phyloP scores from a whole-genome alignment of 352 stramenopile species.

The Phytophthora ramorum region DNA sequence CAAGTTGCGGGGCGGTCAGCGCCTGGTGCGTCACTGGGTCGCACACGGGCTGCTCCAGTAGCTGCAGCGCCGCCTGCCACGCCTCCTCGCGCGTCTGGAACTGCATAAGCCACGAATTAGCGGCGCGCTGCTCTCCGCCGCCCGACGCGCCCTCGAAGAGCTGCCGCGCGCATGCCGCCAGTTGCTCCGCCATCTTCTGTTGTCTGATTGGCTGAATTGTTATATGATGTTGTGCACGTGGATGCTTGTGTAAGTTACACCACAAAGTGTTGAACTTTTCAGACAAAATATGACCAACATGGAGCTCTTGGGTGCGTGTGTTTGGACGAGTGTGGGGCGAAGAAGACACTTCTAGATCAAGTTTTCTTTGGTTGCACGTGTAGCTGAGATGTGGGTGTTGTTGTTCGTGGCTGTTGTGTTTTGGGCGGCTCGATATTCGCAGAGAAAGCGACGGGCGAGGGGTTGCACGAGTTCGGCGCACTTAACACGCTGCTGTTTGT shows the following conservation, averaged over 20 bases:
- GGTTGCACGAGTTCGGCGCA: constrained; percentile 85
- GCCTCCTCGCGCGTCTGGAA: constrained; percentile 66
- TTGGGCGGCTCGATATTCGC: constrained; percentile 3
- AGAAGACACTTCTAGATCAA: background rate
- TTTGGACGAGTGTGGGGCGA: background rate
- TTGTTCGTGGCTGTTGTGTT: background rate
- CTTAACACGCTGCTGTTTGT: constrained; percentile 91
- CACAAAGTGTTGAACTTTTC: constrained; percentile 5
- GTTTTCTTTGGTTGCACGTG: background rate
- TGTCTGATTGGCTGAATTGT: constrained; percentile 10
- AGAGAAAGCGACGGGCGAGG: constrained; percentile 75
- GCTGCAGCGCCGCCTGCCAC: constrained; percentile 61
- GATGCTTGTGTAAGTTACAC: background rate
- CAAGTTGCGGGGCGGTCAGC: constrained; percentile 49
- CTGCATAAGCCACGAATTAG: constrained; percentile 76
- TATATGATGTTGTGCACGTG: background rate
- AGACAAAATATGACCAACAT: constrained; percentile 37
- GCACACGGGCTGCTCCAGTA: constrained; percentile 47
- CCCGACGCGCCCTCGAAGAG: constrained; percentile 73
- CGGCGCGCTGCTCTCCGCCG: constrained; percentile 55
- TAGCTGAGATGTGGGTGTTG: background rate
- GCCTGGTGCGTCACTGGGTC: constrained; percentile 28
- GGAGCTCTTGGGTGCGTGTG: constrained; percentile 42
- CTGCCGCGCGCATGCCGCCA: constrained; percentile 60
- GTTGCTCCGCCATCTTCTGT: constrained; percentile 54